Conservation (phyloP, 805 yeast genomes). For the Suhomyces xylopsoci region DNA sequence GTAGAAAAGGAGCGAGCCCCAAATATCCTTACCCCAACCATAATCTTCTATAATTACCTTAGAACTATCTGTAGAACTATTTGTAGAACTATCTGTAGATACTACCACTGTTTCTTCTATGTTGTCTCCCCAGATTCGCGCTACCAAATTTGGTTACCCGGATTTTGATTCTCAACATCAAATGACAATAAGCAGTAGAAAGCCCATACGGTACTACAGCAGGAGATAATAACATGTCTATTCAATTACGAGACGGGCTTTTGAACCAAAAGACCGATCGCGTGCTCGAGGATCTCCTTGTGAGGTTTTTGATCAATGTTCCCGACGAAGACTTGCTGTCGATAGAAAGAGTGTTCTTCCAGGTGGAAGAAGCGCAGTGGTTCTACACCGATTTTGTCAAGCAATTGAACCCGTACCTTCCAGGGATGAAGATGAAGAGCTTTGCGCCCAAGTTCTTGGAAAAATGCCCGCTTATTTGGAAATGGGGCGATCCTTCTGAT, state of each 20-base stretch:
- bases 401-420: constrained; percentile 68
- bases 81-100: too few relatives aligned
- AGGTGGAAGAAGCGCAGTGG: constrained; percentile 98
- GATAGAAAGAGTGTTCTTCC: constrained; percentile 79
- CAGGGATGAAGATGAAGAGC: constrained; percentile 69
- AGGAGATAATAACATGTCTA: constrained; percentile 44
- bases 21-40: too few relatives aligned
- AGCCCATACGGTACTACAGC: too few relatives aligned
- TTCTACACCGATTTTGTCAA: constrained; percentile 84
- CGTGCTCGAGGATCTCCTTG: constrained; percentile 80
- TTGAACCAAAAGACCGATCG: constrained; percentile 66
- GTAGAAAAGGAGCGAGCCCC: neutral
- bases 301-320: constrained; percentile 84
- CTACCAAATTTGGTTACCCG: neutral
- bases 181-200: neutral
- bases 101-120: too few relatives aligned
- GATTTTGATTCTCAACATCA: neutral
- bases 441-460: constrained; percentile 69
- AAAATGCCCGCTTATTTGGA: constrained; percentile 74
- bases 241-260: constrained; percentile 54
- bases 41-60: too few relatives aligned
- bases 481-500: constrained; percentile 78
- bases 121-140: neutral
- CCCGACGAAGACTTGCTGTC: constrained; percentile 88
- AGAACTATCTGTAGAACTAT: too few relatives aligned